Conservation (phyloP, 2,329 filamentous ascomycete species). For the Colletotrichum costaricense region DNA sequence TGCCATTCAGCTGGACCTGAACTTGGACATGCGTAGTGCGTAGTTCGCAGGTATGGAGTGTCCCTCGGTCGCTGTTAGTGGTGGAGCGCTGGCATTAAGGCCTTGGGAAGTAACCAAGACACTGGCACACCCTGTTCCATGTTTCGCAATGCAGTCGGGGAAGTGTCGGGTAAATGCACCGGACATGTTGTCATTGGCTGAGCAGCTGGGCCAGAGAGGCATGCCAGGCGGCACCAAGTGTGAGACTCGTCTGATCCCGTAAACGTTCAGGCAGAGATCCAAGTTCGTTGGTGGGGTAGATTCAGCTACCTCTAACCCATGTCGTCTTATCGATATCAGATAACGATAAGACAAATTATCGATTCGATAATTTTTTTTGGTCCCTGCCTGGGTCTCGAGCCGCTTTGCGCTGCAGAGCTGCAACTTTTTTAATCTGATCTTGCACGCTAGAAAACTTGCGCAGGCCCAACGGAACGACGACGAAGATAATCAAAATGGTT, state of each 20-base stretch:
- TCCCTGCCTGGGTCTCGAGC: background rate
- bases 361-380: conserved; percentile 26
- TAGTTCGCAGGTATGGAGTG: conserved; percentile 24
- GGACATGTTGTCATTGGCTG: conserved; percentile 8
- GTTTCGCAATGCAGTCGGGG: conserved; percentile 35
- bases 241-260: background rate
- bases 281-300: conserved; percentile 15
- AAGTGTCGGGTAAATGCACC: conserved; percentile 34
- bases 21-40: conserved; percentile 15
- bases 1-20: conserved; percentile 30
- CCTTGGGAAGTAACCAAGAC: conserved; percentile 29
- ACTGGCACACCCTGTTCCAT: conserved; percentile 32
- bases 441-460: conserved; percentile 3
- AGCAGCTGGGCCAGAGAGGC: too few species aligned
- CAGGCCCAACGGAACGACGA: conserved; percentile 9
- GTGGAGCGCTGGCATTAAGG: conserved; percentile 34
- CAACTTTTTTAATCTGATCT: conserved; percentile 19
- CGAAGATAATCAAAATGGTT: conserved; percentile 46
- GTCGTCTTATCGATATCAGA: conserved; percentile 36
- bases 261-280: conserved; percentile 6
- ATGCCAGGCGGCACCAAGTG: conserved; percentile 20
- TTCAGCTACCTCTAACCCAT: background rate
- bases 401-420: background rate
- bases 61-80: conserved; percentile 32
- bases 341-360: conserved; percentile 23